Base-by-base conservation (phyloP, 163 green algal genomes). In the Scenedesmus sp. region DNA sequence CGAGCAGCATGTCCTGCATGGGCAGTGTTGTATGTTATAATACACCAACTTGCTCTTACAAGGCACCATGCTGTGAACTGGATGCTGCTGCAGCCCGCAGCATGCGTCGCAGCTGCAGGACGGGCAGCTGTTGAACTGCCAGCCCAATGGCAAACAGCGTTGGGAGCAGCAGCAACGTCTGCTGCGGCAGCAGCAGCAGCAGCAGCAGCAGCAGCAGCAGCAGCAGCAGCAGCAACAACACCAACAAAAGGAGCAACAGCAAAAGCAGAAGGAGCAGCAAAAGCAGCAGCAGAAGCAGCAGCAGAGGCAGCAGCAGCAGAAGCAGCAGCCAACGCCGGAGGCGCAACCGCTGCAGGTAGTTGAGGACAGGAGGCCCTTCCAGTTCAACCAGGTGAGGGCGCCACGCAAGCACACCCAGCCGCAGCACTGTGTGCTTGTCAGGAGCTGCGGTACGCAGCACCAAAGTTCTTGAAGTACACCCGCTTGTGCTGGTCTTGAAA, bases 151-250 rank as follows among this genome's bases (percentile, higher is more conserved):
- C 70, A 46, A 66, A 64, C 59, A 79, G 60, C 84, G 60, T 4
- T 46, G 56, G 60, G 26, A 56, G 55, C 66, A 90, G 67, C 66
- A 84, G 66, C 86, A 84, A 23, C 84, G 60, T 20, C 26, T 57
- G 84, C 16, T 15, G 59, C 26, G 34, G 2, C 84, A 88, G 15
- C 54, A 88, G 12, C 84, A 89, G 13, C 52, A 74, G 84, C 84
- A 66, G 82, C 82, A 87, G 82, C 3, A 87, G 82, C 82, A 87
- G n/a, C 26, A 59, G 12, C 8, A 54, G 52, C n/a, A n/a, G n/a
- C n/a, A n/a, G n/a, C n/a, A n/a, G n/a, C n/a, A 64, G 82, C 54
- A 73, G 82, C 82, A 64, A 8, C 82, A 66, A 55, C 55, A 73
- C 3, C 82, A 87, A 66, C 26, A 20, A 13, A 82, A 34, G 15